Evolutionary conservation across 805 yeast genomes (phyloP), one percentile per base, ranked within the genome.

Genomic region (Scheffersomyces coipomensis): DNA sequence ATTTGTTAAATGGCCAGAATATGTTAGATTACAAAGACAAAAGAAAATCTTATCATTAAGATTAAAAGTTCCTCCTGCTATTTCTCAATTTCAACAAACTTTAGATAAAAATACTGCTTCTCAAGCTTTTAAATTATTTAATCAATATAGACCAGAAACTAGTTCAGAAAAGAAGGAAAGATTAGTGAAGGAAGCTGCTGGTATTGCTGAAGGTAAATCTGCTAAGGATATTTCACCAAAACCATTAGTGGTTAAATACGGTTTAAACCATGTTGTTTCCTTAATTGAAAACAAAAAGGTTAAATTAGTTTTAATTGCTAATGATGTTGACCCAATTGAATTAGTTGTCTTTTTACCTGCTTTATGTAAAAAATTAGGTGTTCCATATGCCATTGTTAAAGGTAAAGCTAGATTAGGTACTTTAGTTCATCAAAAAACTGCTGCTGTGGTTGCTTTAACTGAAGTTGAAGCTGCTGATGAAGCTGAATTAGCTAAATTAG

Each of bases 101-200:
- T 80, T 91, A 73, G 99, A 91, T 85, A 90, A 90, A 85, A 91
- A 91, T 88, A 85, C 97, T 56, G 98, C 99, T 63, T 77, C 97
- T 61, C 95, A 87, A 76, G 79, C 96, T 58, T 87, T 91, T 84
- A 90, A 90, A 81, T 83, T 91, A 64, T 84, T 91, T 79, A 89
- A 89, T 95, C 91, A 93, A 81, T 91, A 91, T 88, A 85, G 96
- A 79, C 98, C 99, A 67, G 99, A 91, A 81, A 87, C 97, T 53
- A 65, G 83, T 66, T 85, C 89, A 67, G 97, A 93, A 80, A 91
- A 91, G 96, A 89, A 89, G 84, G 97, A 88, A 80, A 89, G 99
- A 81, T 84, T 91, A 66, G 85, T 91, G 75, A 88, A 87, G 79
- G 98, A 93, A 80, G 97, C 99, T 53, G 96, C 97, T 62, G 98